These are phyloP conservation scores for Musa schizocarpa DNA, from an alignment of 176 grass and related monocot species.

Conservation along the genomic window DNA sequence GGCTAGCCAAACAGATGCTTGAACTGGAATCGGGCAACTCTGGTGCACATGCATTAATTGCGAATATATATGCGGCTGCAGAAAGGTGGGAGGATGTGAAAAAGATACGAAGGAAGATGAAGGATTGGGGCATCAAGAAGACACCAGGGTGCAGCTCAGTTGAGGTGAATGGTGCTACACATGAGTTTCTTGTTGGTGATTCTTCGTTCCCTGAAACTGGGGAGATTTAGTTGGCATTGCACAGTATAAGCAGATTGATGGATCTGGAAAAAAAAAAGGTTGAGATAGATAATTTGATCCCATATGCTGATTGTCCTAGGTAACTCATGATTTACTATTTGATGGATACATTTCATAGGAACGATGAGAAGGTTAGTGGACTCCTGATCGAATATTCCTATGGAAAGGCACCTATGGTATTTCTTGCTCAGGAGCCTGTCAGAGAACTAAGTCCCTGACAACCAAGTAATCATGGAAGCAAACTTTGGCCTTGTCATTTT, in stretches of 20 bases:
- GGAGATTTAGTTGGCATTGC: neutral
- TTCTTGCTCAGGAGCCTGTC: too few relatives aligned
- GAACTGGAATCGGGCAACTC: slow-evolving; percentile 28
- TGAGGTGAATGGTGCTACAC: slow-evolving; percentile 26
- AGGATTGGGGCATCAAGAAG: slow-evolving; percentile 45
- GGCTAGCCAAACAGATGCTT: slow-evolving; percentile 32
- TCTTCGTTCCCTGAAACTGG: neutral
- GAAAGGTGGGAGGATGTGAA: slow-evolving; percentile 44
- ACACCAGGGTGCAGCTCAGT: slow-evolving; percentile 53
- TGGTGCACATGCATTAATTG: slow-evolving; percentile 45
- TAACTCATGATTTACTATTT: neutral
- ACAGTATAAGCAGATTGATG: neutral
- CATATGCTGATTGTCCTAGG: neutral
- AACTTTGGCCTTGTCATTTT: too few relatives aligned
- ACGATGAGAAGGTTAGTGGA: too few relatives aligned
- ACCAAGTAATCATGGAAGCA: too few relatives aligned
- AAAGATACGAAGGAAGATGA: slow-evolving; percentile 46
- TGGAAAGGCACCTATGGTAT: too few relatives aligned
- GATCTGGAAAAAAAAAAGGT: neutral
- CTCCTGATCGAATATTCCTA: too few relatives aligned
- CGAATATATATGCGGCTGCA: slow-evolving; percentile 57
- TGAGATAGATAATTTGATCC: slow-evolving; percentile 3
- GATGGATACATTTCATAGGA: too few relatives aligned
- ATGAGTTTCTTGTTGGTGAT: slow-evolving; percentile 14
- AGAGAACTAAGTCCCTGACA: too few relatives aligned